Conservation (phyloP, 148 eudicot species). For the Fagopyrum tataricum region DNA sequence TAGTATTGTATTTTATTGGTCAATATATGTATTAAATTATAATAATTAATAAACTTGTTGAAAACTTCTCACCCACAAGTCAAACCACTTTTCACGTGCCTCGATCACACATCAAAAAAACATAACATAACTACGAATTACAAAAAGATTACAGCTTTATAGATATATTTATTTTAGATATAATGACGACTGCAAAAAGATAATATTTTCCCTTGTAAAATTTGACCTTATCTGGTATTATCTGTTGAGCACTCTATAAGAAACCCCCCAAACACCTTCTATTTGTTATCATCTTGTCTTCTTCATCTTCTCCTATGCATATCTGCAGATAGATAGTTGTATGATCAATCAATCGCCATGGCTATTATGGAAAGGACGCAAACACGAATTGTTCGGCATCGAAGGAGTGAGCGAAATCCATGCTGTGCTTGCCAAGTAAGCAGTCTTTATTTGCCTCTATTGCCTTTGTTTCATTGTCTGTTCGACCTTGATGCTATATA, state of each 20-base stretch:
- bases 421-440: conserved; percentile 11
- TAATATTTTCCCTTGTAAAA: background rate
- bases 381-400: background rate
- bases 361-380: background rate
- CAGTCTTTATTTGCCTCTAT: conserved; percentile 9
- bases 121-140: background rate
- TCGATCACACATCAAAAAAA: background rate
- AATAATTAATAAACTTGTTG: background rate
- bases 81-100: background rate
- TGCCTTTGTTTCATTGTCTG: conserved; percentile 15
- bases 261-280: background rate
- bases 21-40: too few relatives aligned
- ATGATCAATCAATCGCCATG: background rate
- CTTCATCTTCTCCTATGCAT: background rate
- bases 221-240: conserved; percentile 3
- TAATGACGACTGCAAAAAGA: background rate
- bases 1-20: too few relatives aligned
- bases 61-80: conserved; percentile 8
- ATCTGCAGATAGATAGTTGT: background rate
- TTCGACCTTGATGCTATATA: conserved; percentile 9
- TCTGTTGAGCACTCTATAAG: background rate
- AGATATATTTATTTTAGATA: too few relatives aligned
- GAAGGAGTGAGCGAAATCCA: conserved; percentile 5
- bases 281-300: background rate
- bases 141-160: background rate